A percentile compares a stretch with the other conserved stretches of the same genome.
phyloP scores from a whole-genome alignment of 2,329 filamentous ascomycete species.

The Aspergillus fructus region DNA sequence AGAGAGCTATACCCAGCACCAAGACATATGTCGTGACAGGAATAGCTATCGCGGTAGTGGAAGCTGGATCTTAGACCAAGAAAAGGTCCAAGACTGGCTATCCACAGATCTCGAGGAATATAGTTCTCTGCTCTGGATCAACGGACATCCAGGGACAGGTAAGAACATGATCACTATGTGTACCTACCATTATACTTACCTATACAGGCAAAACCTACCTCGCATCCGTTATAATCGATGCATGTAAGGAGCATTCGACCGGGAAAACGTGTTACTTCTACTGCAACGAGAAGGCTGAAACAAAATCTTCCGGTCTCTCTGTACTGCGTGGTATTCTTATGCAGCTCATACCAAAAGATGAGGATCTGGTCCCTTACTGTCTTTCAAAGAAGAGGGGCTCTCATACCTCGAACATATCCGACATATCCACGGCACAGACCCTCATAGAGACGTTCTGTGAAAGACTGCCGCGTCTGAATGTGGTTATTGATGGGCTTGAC shows the following conservation, averaged over 20 bases:
- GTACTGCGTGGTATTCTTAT: conserved; percentile 4
- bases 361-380: conserved; percentile 8
- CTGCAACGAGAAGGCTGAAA: conserved; percentile 3
- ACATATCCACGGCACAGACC: not conserved
- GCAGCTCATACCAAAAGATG: not conserved
- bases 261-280: conserved; percentile 5
- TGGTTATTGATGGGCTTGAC: conserved; percentile 10
- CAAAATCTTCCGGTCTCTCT: not conserved
- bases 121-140: conserved; percentile 1
- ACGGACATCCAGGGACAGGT: conserved; percentile 1
- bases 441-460: conserved; percentile 9
- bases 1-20: not conserved
- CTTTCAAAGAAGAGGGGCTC: not conserved
- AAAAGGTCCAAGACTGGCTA: not conserved
- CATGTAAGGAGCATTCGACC: not conserved
- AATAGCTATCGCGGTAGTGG: not conserved
- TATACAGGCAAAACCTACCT: conserved; percentile 1
- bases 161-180: not conserved
- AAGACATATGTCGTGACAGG: not conserved
- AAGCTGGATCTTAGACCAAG: not conserved
- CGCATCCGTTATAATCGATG: not conserved
- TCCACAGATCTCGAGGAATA: not conserved
- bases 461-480: conserved; percentile 1
- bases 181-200: not conserved
- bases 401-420: not conserved